Evolutionary conservation across 768 basidiomycete species (phyloP).

Genomic region (Pulveroboletus sp.): DNA sequence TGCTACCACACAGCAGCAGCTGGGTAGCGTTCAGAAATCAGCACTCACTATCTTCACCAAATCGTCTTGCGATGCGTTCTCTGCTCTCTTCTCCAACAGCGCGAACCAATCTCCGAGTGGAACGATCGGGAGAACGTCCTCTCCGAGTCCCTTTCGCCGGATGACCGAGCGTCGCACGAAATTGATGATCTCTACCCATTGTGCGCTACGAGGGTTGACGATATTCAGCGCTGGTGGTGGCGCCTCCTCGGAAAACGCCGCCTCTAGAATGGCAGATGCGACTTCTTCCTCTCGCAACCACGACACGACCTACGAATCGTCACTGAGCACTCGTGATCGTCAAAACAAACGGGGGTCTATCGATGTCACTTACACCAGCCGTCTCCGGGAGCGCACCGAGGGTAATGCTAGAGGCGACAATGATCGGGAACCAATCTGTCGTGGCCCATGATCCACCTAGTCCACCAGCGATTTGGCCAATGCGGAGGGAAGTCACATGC

Average conservation of each 20-base stretch:
- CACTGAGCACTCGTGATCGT: not conserved
- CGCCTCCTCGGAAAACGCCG: constrained; percentile 15
- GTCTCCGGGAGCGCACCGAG: constrained; percentile 28
- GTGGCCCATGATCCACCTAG: constrained; percentile 39
- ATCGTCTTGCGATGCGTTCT: constrained; percentile 22
- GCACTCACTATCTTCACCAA: constrained; percentile 30
- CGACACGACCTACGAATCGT: constrained; percentile 28
- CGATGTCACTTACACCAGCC: constrained; percentile 31
- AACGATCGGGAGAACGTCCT: constrained; percentile 25
- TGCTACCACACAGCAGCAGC: too few relatives aligned
- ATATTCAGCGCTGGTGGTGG: not conserved
- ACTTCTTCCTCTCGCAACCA: constrained; percentile 43
- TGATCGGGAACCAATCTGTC: constrained; percentile 18
- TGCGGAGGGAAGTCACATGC: constrained; percentile 34
- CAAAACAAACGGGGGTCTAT: too few relatives aligned
- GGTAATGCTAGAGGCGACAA: constrained; percentile 33
- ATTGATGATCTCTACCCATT: constrained; percentile 30
- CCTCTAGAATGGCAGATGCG: constrained; percentile 30
- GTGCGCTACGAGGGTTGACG: not conserved
- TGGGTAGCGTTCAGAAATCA: too few relatives aligned
- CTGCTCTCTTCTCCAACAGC: constrained; percentile 19
- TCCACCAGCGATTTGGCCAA: constrained; percentile 45
- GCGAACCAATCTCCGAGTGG: constrained; percentile 35
- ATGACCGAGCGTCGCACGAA: constrained; percentile 19
- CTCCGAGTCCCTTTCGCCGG: constrained; percentile 1